Conservation (phyloP, 1,284 basidiomycete genomes). For the Xerocomus amazonicus region DNA sequence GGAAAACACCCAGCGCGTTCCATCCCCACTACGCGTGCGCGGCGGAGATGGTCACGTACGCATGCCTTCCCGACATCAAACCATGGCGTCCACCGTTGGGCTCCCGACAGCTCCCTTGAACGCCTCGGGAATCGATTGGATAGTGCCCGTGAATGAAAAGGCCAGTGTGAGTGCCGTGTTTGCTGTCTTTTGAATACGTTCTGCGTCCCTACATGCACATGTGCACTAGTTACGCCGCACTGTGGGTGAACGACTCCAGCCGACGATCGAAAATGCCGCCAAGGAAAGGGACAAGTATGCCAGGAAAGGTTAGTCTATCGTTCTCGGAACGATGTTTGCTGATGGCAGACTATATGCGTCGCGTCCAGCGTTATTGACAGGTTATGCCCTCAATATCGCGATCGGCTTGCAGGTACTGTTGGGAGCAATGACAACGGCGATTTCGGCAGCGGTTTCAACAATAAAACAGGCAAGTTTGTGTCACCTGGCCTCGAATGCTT, state of each 20-base stretch:
- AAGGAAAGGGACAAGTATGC: slow-evolving; percentile 41
- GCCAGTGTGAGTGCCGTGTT: slow-evolving; percentile 8
- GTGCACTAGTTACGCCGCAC: slow-evolving; percentile 29
- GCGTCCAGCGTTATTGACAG: slow-evolving; percentile 43
- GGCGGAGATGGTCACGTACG: slow-evolving; percentile 18
- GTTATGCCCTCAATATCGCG: slow-evolving; percentile 51
- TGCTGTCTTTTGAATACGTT: background rate
- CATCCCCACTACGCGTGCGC: slow-evolving; percentile 5
- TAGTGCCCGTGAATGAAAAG: slow-evolving; percentile 28
- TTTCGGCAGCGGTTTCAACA: slow-evolving; percentile 47
- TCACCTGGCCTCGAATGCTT: background rate
- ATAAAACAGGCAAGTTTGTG: slow-evolving; percentile 35
- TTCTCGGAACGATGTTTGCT: background rate
- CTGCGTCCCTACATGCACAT: background rate
- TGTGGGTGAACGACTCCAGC: slow-evolving; percentile 41
- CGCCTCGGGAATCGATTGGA: slow-evolving; percentile 24
- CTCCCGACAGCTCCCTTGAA: background rate
- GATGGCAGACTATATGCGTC: slow-evolving; percentile 1
- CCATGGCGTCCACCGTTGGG: background rate
- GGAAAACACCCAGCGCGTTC: slow-evolving; percentile 9
- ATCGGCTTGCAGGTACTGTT: slow-evolving; percentile 58
- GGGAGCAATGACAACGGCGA: slow-evolving; percentile 63
- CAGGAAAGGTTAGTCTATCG: slow-evolving; percentile 28
- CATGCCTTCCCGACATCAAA: slow-evolving; percentile 8
- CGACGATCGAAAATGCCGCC: slow-evolving; percentile 42